Base-by-base conservation (phyloP, 1,284 basidiomycete species). In the Malassezia psittaci region DNA sequence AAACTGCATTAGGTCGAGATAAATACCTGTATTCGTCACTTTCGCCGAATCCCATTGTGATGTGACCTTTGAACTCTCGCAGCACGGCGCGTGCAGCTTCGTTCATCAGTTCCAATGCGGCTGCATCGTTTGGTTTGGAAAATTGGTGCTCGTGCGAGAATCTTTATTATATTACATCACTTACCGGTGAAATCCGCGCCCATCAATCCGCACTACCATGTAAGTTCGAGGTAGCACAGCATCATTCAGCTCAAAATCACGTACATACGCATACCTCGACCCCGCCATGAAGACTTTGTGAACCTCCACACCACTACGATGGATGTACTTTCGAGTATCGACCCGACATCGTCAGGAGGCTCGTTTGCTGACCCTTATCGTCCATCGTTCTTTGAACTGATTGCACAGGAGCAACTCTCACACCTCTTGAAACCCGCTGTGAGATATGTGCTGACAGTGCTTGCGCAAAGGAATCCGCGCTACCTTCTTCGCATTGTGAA, bases 1-100 rank as follows among this genome's bases (percentile, higher is more conserved):
- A 98, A 96, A 72, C 89, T 91, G 65, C 6, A n/a, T 43, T 10
- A 43, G 41, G 13, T 13, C 2, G 5, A 21, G 8, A 6, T 13
- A 33, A 80, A 57, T 63, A 86, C 89, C 89, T 94, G 77, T 83
- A 96, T 76, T 98, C 94, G 76, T 98, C 94, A 39, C 89, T 93
- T 78, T 98, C 88, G 1, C 93, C 93, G 74, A 94, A 98, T 0
- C 82, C 93, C 32, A 74, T 51, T 2, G 65, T 56, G 4, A 66
- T 53, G 2, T 74, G 62, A 4, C 69, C 69, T 46, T 67, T 64
- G 11, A 74, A 61, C 21, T 65, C 64, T 4, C 48, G 77, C 86
- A 98, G 87, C 35, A 94, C 81, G 42, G 83, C 79, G 61, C 79
- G 79, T 0, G 94, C 93, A 0, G 90, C 88, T 55, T 82, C 81